Evolutionary conservation across 1,284 basidiomycete species (phyloP).

Genomic region (Flammula alnicola): DNA sequence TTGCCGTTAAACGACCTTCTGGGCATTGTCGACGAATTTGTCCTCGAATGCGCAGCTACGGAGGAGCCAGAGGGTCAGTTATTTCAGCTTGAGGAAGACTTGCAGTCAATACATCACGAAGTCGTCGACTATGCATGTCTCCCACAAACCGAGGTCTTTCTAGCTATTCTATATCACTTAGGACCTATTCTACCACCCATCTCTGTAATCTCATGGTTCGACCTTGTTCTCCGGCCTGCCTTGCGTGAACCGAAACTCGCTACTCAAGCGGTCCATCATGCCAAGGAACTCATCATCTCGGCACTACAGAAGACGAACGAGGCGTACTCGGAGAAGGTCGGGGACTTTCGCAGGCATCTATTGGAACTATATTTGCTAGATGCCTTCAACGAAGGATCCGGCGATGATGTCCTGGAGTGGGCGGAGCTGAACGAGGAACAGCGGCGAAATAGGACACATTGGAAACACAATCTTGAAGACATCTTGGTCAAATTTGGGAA

Average conservation of each 20-base stretch:
- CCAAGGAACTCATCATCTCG: conserved; percentile 72
- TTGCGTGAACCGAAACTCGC: conserved; percentile 74
- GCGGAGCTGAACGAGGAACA: conserved; percentile 64
- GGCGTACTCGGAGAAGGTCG: conserved; percentile 52
- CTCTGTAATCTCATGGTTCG: conserved; percentile 81
- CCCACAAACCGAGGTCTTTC: conserved; percentile 66
- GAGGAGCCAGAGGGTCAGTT: conserved; percentile 49
- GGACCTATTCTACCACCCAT: conserved; percentile 61
- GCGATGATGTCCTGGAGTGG: conserved; percentile 75
- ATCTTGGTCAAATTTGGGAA: conserved; percentile 67
- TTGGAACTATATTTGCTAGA: conserved; percentile 78
- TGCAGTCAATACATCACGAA: conserved; percentile 65
- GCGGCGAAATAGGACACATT: conserved; percentile 59
- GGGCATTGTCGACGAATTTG: conserved; percentile 55
- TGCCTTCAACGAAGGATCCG: conserved; percentile 72
- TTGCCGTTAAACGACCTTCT: conserved; percentile 50
- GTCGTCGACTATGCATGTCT: conserved; percentile 63
- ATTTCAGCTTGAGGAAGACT: conserved; percentile 63
- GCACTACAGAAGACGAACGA: conserved; percentile 57
- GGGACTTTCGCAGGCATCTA: conserved; percentile 66
- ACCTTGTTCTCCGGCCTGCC: conserved; percentile 74
- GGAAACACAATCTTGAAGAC: conserved; percentile 80
- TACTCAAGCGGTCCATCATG: conserved; percentile 57
- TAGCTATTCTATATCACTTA: conserved; percentile 67
- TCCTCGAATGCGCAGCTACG: conserved; percentile 49